Base-by-base conservation (phyloP, 768 basidiomycete species). In the Trametes cubensis region DNA sequence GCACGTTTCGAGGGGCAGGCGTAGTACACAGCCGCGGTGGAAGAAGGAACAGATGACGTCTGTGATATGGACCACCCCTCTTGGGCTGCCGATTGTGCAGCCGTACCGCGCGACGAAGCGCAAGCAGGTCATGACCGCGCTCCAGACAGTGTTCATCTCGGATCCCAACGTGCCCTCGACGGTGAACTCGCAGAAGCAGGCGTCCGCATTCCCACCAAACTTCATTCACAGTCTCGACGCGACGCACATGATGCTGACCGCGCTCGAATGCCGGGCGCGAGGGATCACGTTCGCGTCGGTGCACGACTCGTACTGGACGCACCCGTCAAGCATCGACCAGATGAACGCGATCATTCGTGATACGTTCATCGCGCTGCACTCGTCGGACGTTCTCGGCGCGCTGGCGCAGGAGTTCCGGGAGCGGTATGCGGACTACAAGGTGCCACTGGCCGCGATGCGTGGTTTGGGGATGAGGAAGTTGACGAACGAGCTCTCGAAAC, bases 271-370 rank as follows among this genome's bases (percentile, higher is more conserved):
- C 74, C 78, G 83, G 64, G 83, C 87, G 14, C 84, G 83, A 69
- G 81, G 79, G 40, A 70, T 99, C 66, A 87, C 88, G 0, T 98
- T 98, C 73, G 95, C 96, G 0, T 92, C 94, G 0, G 97, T 99
- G 13, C 97, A 99, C 71, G 97, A 99, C 72, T 98, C 97, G 0
- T 99, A 98, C 76, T 99, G 97, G 97, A 98, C 96, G 4, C 97
- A 99, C 71, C 90, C 97, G 0, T 84, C 78, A 47, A 84, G 82
- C 66, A 89, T 98, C 56, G 92, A 97, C 75, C 77, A 85, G 54
- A 96, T 98, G 94, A 91, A 93, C 0, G 80, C 79, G 49, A 81
- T 91, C 67, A 96, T 98, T 69, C 89, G 96, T 28, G 90, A 95
- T 46, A 94, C 92, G 0, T 99, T 99, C 74, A 90, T 98, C 60